Conservation (phyloP, 2,329 filamentous ascomycete species). For the Colletotrichum spaethianum region DNA sequence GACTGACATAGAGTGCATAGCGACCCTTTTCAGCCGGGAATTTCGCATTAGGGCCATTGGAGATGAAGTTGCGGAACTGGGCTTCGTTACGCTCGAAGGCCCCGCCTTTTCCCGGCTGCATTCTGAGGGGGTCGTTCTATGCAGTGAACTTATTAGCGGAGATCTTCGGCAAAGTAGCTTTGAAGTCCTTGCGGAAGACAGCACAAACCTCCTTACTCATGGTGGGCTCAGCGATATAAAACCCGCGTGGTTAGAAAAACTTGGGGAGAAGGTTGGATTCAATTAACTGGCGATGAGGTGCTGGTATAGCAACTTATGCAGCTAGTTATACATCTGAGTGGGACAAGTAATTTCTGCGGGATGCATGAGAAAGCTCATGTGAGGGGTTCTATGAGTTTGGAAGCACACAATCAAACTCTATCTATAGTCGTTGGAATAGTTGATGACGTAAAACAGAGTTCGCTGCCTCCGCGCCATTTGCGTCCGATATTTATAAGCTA, state of each 20-base stretch:
- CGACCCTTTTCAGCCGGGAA: constrained; percentile 73
- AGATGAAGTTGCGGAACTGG: constrained; percentile 69
- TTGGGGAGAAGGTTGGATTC: background rate
- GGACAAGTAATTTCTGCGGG: no score
- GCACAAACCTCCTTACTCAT: constrained; percentile 25
- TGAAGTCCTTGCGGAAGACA: no score
- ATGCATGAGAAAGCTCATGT: no score
- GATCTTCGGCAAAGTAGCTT: no score
- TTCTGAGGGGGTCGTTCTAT: constrained; percentile 26
- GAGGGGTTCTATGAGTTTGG: no score
- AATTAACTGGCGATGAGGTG: background rate
- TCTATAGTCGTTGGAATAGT: no score
- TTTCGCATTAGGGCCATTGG: constrained; percentile 61
- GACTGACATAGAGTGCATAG: constrained; percentile 74
- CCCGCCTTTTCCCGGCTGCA: constrained; percentile 55
- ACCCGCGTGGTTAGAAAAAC: background rate
- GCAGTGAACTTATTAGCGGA: background rate
- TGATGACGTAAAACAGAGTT: constrained; percentile 7
- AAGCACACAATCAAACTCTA: no score
- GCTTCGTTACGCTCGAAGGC: constrained; percentile 67
- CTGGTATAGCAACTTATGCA: background rate
- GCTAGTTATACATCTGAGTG: no score
- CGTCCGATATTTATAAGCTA: background rate
- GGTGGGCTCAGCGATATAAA: background rate
- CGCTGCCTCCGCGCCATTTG: background rate